Base-by-base conservation (phyloP, 2,329 filamentous ascomycete genomes). In the Basipetospora chlamydospora region DNA sequence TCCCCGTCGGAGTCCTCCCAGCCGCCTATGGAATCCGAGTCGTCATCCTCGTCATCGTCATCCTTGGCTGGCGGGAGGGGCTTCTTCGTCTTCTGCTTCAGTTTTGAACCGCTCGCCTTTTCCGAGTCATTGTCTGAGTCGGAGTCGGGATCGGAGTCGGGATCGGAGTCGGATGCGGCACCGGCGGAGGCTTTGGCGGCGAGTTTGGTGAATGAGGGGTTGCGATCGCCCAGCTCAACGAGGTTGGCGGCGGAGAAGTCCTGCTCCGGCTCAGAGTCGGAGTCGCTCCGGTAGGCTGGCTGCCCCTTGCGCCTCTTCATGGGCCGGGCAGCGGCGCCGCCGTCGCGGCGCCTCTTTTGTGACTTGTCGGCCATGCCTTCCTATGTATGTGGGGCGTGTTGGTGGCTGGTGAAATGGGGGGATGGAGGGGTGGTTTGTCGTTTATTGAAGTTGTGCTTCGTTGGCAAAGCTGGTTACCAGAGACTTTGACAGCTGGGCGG, bases 171-270 rank as follows among this genome's bases (percentile, higher is more conserved):
- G 0, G 57, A 59, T 11, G 47, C 53, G 8, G 55, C 58, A 28
- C 61, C 57, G 28, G 72, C 66, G 41, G 74, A 69, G 13, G 63
- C 66, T 5, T 53, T 50, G 28, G 63, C 63, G 44, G n/a, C n/a
- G n/a, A n/a, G n/a, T n/a, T 71, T 66, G 46, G 70, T 62, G n/a
- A n/a, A n/a, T n/a, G n/a, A n/a, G n/a, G n/a, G n/a, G 36, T 73
- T 60, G 37, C 72, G 67, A 38, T 73, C 68, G 45, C 74, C 69
- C 5, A 67, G 72, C 48, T 72, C 68, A 34, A 71, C 57, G 12
- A 73, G 56, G 44, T 71, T 62, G 42, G 70, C 64, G 2, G 67
- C 61, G 21, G 61, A 53, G 48, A 70, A 70, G 36, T 59, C 57
- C 33, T 61, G 49, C 21, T 55, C 53, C 5, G 57, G 50, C 7